phyloP scores from a whole-genome alignment of 73 alveolate species.

The Effrenium voratum region DNA sequence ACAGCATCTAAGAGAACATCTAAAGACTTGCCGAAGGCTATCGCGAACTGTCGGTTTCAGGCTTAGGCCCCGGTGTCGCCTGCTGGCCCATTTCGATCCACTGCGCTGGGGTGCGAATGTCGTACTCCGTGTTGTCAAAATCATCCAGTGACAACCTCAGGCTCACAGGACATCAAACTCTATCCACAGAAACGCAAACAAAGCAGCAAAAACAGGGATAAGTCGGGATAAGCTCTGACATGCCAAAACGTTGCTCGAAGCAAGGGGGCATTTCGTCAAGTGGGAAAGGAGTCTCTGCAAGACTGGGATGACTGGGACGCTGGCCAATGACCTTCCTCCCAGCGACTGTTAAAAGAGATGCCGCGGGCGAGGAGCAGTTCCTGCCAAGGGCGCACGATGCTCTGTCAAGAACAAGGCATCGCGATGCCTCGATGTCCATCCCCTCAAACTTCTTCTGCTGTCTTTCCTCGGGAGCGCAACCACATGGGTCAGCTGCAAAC shows the following conservation, averaged over 20 bases:
- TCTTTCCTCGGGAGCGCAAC: slow-evolving; percentile 30
- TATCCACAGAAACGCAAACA: too few species aligned
- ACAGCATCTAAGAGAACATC: too few species aligned
- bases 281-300: too few species aligned
- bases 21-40: too few species aligned
- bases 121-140: slow-evolving; percentile 99
- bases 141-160: slow-evolving; percentile 99
- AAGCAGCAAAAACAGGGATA: too few species aligned
- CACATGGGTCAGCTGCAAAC: background rate
- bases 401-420: background rate
- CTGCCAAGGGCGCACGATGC: background rate
- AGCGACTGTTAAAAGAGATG: slow-evolving; percentile 64
- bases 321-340: slow-evolving; percentile 85
- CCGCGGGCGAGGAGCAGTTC: slow-evolving; percentile 84
- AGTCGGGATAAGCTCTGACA: too few species aligned
- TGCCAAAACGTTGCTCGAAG: too few species aligned
- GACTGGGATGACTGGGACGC: background rate
- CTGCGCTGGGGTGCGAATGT: slow-evolving; percentile 99
- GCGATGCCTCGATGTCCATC: slow-evolving; percentile 57
- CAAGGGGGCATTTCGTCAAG: too few species aligned
- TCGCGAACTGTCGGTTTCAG: too few species aligned
- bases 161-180: too few species aligned
- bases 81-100: slow-evolving; percentile 97
- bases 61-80: slow-evolving; percentile 54
- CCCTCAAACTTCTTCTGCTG: slow-evolving; percentile 70